Evolutionary conservation across 495 filamentous ascomycete genomes (phyloP).

Genomic region (Neurospora sp.): DNA sequence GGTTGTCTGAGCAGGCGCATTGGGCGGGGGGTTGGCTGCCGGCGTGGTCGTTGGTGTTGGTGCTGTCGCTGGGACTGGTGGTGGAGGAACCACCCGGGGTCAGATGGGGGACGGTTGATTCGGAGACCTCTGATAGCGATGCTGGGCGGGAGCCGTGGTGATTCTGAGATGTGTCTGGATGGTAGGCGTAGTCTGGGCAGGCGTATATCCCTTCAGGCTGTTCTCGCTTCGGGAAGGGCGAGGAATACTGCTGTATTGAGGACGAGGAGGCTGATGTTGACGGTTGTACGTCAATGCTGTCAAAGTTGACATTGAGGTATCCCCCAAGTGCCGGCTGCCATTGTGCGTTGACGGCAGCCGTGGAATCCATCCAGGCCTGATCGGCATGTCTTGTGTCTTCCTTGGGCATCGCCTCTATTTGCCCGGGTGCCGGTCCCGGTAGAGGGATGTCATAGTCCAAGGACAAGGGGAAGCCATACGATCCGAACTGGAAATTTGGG

Average conservation of each 20-base stretch:
- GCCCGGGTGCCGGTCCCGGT: not conserved
- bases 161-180: not conserved
- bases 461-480: not conserved
- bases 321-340: not conserved
- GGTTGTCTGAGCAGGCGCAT: constrained; percentile 29
- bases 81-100: not conserved
- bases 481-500: constrained; percentile 3
- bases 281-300: not conserved
- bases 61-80: not conserved
- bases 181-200: not conserved
- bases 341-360: not conserved
- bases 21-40: not conserved
- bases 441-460: not conserved
- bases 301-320: not conserved
- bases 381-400: not conserved
- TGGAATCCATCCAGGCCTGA: not conserved
- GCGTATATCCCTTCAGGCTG: not conserved
- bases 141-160: not conserved
- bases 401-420: not conserved
- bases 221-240: not conserved
- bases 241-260: not conserved
- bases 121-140: not conserved
- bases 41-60: not conserved
- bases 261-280: not conserved
- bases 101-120: not conserved